A percentile compares a stretch with the other conserved stretches of the same genome.
Conservation (phyloP, 2,329 filamentous ascomycete genomes). For the Bipolaris cookei region DNA sequence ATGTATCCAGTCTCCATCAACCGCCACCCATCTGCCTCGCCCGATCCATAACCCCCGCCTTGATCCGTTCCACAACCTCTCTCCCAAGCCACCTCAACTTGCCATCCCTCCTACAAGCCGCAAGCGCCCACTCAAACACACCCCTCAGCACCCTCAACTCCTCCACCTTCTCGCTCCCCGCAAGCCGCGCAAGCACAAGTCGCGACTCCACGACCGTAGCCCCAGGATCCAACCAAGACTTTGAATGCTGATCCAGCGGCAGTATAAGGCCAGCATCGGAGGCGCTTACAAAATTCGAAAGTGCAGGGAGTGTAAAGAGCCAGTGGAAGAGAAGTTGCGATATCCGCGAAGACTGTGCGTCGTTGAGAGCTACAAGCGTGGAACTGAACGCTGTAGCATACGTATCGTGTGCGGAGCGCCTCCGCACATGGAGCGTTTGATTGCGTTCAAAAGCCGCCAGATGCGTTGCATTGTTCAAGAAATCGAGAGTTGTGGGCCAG, state of each 20-base stretch:
- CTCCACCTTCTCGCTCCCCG: slow-evolving; percentile 54
- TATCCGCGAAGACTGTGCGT: slow-evolving; percentile 53
- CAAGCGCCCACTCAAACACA: slow-evolving; percentile 71
- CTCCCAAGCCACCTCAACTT: slow-evolving; percentile 61
- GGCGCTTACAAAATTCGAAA: slow-evolving; percentile 55
- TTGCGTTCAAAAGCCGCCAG: slow-evolving; percentile 68
- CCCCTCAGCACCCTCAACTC: slow-evolving; percentile 66
- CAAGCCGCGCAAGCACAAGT: slow-evolving; percentile 63
- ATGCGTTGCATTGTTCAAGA: slow-evolving; percentile 67
- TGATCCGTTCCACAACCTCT: slow-evolving; percentile 63
- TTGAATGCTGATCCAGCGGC: slow-evolving; percentile 52
- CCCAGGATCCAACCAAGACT: slow-evolving; percentile 58
- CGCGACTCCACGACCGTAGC: slow-evolving; percentile 73
- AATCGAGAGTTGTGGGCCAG: slow-evolving; percentile 83
- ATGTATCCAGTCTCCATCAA: background rate
- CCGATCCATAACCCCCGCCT: slow-evolving; percentile 56
- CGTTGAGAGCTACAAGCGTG: slow-evolving; percentile 75
- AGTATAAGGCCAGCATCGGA: slow-evolving; percentile 64
- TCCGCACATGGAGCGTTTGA: slow-evolving; percentile 76
- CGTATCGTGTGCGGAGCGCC: slow-evolving; percentile 65
- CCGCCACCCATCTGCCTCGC: slow-evolving; percentile 30
- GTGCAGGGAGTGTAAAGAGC: slow-evolving; percentile 69
- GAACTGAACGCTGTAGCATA: slow-evolving; percentile 71
- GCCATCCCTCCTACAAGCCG: slow-evolving; percentile 40
- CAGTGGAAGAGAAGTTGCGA: slow-evolving; percentile 67